These are phyloP conservation scores for Leccinum broughii DNA, from an alignment of 768 basidiomycete genomes.

Conservation along the genomic window DNA sequence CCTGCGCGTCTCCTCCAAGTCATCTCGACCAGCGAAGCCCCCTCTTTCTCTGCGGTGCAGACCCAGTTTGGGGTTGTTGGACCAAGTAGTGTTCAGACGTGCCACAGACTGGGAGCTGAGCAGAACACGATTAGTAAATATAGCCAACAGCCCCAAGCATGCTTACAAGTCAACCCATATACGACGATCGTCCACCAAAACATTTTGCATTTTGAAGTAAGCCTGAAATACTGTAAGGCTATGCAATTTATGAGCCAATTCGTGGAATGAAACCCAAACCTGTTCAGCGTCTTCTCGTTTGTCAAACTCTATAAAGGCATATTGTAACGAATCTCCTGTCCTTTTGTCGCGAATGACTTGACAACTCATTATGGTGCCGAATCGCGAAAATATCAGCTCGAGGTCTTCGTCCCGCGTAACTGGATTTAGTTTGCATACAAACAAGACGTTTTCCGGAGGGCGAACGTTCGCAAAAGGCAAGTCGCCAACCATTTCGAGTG, in stretches of 20 bases:
- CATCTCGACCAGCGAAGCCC: conserved; percentile 71
- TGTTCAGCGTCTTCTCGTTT: conserved; percentile 92
- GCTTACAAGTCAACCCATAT: conserved; percentile 99
- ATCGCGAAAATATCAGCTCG: conserved; percentile 95
- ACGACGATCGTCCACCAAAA: conserved; percentile 92
- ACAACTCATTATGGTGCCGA: conserved; percentile 95
- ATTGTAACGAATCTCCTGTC: conserved; percentile 95
- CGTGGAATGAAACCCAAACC: conserved; percentile 44
- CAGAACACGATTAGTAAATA: conserved; percentile 19
- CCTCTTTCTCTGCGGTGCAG: conserved; percentile 37
- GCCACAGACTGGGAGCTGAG: conserved; percentile 91
- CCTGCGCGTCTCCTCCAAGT: conserved; percentile 69
- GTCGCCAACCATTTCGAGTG: conserved; percentile 99
- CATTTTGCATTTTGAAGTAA: conserved; percentile 99
- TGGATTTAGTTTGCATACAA: conserved; percentile 97
- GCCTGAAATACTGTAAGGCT: conserved; percentile 50
- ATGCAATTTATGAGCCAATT: background rate
- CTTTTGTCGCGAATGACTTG: conserved; percentile 96
- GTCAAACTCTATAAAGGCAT: conserved; percentile 98
- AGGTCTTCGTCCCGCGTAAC: conserved; percentile 96
- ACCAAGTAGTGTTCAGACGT: conserved; percentile 78
- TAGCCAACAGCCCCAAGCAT: conserved; percentile 6
- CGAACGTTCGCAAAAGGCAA: conserved; percentile 97
- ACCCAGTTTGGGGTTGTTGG: conserved; percentile 67
- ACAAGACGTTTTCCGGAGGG: conserved; percentile 97